phyloP scores from a whole-genome alignment of 257 asterid genomes.

The Ligustrum vulgare region DNA sequence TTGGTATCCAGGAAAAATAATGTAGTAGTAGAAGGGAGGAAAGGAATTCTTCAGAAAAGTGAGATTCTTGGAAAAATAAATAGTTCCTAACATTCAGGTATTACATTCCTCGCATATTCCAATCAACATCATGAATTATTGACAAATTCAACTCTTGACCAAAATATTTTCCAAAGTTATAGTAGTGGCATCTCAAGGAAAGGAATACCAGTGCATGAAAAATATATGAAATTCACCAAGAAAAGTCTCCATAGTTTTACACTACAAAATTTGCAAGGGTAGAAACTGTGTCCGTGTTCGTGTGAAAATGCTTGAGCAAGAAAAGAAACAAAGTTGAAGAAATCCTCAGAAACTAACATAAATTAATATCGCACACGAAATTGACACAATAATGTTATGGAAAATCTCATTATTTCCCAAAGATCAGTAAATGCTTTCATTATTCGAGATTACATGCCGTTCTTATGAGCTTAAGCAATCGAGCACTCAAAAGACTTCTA shows the following conservation, averaged over 20 bases:
- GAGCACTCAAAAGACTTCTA: too few relatives aligned
- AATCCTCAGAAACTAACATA: slow-evolving; percentile 1
- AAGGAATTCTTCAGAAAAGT: not conserved
- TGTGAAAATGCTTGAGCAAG: not conserved
- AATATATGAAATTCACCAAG: not conserved
- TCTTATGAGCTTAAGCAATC: too few relatives aligned
- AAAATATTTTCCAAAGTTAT: not conserved
- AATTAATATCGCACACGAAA: slow-evolving; percentile 3
- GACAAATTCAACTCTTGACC: not conserved
- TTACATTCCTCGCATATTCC: not conserved
- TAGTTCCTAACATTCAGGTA: not conserved
- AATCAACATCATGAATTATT: not conserved
- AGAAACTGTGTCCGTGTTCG: not conserved
- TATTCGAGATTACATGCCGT: too few relatives aligned
- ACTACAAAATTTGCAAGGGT: not conserved
- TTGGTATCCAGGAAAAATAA: not conserved
- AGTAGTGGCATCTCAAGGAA: slow-evolving; percentile 1
- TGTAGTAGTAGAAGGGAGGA: not conserved
- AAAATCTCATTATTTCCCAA: too few relatives aligned
- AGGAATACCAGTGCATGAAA: not conserved
- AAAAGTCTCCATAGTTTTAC: not conserved
- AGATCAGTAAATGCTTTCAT: too few relatives aligned
- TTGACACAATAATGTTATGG: slow-evolving; percentile 30
- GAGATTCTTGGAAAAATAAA: not conserved
- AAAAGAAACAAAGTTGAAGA: not conserved